A percentile compares a stretch with the other conserved stretches of the same genome.
Evolutionary conservation across 2,329 filamentous ascomycete species (phyloP).

Genomic region (Rhexocercosporidium sp.): DNA sequence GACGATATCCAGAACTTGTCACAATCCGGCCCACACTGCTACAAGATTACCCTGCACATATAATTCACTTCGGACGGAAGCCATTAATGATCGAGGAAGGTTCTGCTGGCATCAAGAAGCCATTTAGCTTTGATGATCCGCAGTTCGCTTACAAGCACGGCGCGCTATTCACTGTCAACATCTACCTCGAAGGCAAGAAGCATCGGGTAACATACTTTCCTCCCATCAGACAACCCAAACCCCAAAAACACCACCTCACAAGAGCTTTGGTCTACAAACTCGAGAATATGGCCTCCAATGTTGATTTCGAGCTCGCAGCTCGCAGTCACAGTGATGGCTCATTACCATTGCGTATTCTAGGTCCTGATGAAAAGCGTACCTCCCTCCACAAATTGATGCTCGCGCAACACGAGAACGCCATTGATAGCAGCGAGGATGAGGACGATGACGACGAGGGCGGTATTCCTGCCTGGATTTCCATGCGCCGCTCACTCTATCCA

Average conservation of each 20-base stretch:
- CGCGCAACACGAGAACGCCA: constrained; percentile 6
- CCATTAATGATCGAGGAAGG: neutral
- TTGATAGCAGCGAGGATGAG: constrained; percentile 9
- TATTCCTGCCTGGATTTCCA: constrained; percentile 7
- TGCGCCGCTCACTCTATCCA: constrained; percentile 1
- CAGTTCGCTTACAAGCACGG: constrained; percentile 2
- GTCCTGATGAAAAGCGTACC: neutral
- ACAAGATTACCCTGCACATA: neutral
- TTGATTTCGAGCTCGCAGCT: neutral
- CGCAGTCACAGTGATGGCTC: neutral
- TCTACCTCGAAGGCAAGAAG: neutral
- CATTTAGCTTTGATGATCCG: neutral
- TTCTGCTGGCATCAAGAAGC: neutral
- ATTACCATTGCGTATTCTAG: neutral
- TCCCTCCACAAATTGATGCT: constrained; percentile 6
- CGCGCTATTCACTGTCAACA: constrained; percentile 1
- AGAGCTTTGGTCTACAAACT: neutral
- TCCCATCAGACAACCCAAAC: neutral
- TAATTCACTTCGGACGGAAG: neutral
- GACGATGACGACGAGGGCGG: neutral
- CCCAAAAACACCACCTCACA: neutral
- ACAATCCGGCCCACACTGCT: neutral
- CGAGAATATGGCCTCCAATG: neutral
- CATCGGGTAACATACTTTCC: neutral
- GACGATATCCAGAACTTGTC: neutral